Evolutionary conservation across 495 filamentous ascomycete genomes (phyloP).

Genomic region (Tuber umbilicatum): DNA sequence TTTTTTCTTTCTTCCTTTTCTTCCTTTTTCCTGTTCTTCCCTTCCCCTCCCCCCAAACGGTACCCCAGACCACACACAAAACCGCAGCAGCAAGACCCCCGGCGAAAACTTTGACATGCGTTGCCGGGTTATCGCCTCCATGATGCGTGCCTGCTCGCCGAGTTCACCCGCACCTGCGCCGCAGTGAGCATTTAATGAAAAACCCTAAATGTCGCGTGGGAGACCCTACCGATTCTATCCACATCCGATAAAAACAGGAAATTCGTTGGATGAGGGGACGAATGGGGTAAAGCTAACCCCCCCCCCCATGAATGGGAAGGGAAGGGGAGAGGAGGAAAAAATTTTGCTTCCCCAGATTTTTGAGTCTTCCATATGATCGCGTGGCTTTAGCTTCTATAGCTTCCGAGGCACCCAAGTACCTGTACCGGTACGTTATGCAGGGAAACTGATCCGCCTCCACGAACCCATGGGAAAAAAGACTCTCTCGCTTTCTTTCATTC

Average conservation of each 20-base stretch:
- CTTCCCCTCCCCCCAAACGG: not conserved
- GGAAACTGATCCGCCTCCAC: not conserved
- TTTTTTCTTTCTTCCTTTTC: not conserved
- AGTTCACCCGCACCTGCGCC: not conserved
- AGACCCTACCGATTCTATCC: not conserved
- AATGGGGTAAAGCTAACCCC: not conserved
- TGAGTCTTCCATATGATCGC: not conserved
- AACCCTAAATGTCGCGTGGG: not conserved
- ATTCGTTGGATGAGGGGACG: not conserved
- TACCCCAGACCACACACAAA: not conserved
- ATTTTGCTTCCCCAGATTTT: not conserved
- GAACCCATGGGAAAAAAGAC: not conserved
- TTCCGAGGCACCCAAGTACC: not conserved
- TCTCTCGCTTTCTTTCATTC: not conserved
- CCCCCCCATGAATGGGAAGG: not conserved
- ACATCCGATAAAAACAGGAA: not conserved
- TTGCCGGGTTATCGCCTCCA: not conserved
- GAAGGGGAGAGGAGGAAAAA: not conserved
- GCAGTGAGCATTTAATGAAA: not conserved
- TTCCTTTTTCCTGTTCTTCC: not conserved
- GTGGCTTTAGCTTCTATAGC: not conserved
- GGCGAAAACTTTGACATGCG: not conserved
- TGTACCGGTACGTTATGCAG: not conserved
- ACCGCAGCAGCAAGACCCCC: not conserved
- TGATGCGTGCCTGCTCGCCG: not conserved